phyloP scores from a whole-genome alignment of 2,329 filamentous ascomycete species.

The Orbilia quercus region DNA sequence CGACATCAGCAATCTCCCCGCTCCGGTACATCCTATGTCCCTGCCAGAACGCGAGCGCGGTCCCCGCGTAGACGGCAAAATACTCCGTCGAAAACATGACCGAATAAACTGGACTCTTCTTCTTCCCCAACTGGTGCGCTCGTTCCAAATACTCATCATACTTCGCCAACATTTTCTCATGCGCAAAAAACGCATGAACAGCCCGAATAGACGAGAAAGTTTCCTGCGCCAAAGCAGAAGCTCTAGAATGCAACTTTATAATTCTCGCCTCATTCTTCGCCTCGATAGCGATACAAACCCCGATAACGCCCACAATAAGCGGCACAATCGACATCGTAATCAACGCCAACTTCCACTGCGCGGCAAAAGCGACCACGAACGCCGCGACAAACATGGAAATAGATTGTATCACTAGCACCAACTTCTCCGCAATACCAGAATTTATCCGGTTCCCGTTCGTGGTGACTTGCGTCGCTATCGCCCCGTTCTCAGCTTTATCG shows the following conservation, averaged over 20 bases:
- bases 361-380: constrained; percentile 69
- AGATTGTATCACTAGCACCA: constrained; percentile 71
- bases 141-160: constrained; percentile 70
- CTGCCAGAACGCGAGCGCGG: constrained; percentile 73
- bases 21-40: constrained; percentile 68
- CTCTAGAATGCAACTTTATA: constrained; percentile 69
- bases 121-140: constrained; percentile 67
- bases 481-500: constrained; percentile 66
- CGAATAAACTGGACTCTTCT: constrained; percentile 67
- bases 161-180: constrained; percentile 68
- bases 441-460: constrained; percentile 74
- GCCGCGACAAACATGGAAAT: constrained; percentile 68
- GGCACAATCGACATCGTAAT: constrained; percentile 70
- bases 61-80: constrained; percentile 68
- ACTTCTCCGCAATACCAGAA: constrained; percentile 66
- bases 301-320: constrained; percentile 68
- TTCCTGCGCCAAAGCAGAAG: constrained; percentile 72
- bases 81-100: constrained; percentile 63
- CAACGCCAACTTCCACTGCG: constrained; percentile 71
- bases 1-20: constrained; percentile 66
- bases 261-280: constrained; percentile 67
- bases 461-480: constrained; percentile 67
- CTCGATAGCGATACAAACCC: constrained; percentile 69
- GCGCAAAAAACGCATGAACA: constrained; percentile 73
- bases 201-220: constrained; percentile 72